Percentiles rank a stretch among this genome's conserved stretches.
Conservation (phyloP, 106 monocot species). For the Dendrobium nobile region DNA sequence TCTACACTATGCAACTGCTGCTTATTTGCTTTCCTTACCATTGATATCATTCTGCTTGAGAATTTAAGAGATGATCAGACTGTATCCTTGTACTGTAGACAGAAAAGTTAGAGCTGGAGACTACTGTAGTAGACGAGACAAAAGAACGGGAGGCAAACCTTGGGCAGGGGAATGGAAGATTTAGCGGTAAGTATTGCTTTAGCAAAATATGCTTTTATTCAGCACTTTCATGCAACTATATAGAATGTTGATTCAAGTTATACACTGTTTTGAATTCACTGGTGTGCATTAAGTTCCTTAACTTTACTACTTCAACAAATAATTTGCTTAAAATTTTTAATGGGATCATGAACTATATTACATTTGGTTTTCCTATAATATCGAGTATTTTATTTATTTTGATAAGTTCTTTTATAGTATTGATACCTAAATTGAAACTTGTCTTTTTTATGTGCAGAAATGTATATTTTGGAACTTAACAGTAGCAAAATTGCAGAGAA, state of each 20-base stretch:
- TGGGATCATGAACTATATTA: not conserved
- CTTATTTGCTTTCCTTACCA: not conserved
- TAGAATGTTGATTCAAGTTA: not conserved
- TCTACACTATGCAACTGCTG: not conserved
- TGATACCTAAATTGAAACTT: not conserved
- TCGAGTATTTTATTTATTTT: not conserved
- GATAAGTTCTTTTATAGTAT: not conserved
- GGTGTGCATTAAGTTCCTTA: not conserved
- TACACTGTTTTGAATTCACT: not conserved
- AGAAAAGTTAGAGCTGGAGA: slow-evolving; percentile 94
- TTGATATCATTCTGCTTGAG: not conserved
- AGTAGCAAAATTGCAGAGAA: not conserved
- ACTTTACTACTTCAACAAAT: not conserved
- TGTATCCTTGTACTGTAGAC: slow-evolving; percentile 48
- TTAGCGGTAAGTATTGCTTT: slow-evolving; percentile 61
- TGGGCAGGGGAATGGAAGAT: slow-evolving; percentile 66
- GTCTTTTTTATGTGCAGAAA: not conserved
- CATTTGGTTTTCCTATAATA: not conserved
- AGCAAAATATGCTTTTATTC: not conserved
- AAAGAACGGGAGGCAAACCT: slow-evolving; percentile 70
- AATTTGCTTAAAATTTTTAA: not conserved
- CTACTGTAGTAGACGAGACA: slow-evolving; percentile 89
- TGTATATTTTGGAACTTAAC: not conserved
- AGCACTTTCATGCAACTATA: not conserved
- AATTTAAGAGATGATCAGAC: not conserved